phyloP scores from a whole-genome alignment of 169 alveolate species.

The Cryptosporidium meleagridis region DNA sequence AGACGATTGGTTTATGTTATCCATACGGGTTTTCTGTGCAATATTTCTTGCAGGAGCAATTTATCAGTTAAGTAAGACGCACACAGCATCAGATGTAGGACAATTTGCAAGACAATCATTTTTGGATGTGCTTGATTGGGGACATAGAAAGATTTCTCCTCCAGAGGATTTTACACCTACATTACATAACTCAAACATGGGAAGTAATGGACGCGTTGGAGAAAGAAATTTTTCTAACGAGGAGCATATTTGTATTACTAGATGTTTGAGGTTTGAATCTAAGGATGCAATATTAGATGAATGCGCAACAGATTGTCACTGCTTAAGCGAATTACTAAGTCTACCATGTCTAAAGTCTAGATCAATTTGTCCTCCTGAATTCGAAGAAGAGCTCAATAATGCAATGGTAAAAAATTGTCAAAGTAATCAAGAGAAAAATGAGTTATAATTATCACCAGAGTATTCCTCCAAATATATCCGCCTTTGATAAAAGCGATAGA shows the following conservation, averaged over 20 bases:
- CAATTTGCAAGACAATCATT: conserved; percentile 87
- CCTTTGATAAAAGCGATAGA: conserved; percentile 29
- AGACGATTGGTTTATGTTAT: conserved; percentile 80
- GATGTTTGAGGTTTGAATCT: conserved; percentile 68
- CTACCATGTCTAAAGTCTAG: conserved; percentile 52
- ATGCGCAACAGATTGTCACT: conserved; percentile 53
- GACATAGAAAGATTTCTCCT: conserved; percentile 81
- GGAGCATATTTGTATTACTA: conserved; percentile 36
- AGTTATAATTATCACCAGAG: conserved; percentile 26
- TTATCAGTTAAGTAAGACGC: conserved; percentile 86
- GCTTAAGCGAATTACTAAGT: conserved; percentile 47
- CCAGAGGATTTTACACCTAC: conserved; percentile 67
- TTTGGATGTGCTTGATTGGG: conserved; percentile 88
- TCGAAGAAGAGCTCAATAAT: conserved; percentile 24
- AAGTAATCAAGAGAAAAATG: background rate
- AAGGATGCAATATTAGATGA: conserved; percentile 53
- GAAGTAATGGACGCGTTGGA: background rate
- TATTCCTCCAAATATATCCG: background rate
- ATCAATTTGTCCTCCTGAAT: conserved; percentile 44
- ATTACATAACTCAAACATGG: background rate
- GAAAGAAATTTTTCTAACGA: background rate
- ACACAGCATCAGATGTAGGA: conserved; percentile 83
- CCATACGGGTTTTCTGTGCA: conserved; percentile 84
- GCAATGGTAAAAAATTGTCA: background rate
- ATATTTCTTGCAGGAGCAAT: conserved; percentile 84